Conservation (phyloP, 2,329 filamentous ascomycete genomes). For the Aspergillus pseudoviridinutans region DNA sequence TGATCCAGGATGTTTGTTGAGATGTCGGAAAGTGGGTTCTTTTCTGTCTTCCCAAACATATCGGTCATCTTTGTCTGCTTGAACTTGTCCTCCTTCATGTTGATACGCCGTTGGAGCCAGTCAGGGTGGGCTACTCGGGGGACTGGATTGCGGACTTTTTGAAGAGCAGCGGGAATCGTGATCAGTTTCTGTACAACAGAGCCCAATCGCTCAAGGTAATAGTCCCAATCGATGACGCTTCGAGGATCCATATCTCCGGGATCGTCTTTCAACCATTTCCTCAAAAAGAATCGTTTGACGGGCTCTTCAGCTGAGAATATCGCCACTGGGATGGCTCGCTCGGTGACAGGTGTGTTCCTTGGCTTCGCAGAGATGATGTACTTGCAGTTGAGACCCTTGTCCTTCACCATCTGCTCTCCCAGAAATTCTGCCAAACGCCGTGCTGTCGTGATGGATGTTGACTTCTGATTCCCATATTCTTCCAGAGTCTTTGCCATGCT, state of each 20-base stretch:
- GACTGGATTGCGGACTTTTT: conserved; percentile 92
- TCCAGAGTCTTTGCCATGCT: conserved; percentile 97
- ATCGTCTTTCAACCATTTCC: conserved; percentile 95
- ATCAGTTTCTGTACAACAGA: conserved; percentile 99
- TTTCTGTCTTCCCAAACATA: conserved; percentile 59
- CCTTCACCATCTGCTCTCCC: conserved; percentile 98
- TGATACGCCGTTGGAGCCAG: conserved; percentile 91
- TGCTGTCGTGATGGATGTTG: conserved; percentile 97
- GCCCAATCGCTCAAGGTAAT: conserved; percentile 91
- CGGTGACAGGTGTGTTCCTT: conserved; percentile 85
- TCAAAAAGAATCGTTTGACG: conserved; percentile 82
- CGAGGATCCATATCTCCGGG: conserved; percentile 86
- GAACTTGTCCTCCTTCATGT: conserved; percentile 92
- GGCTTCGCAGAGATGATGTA: conserved; percentile 94
- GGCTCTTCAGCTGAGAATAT: conserved; percentile 93
- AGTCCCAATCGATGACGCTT: conserved; percentile 90
- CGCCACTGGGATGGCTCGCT: conserved; percentile 87
- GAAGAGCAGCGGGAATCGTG: conserved; percentile 92
- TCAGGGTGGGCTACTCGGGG: conserved; percentile 91
- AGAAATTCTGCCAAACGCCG: conserved; percentile 92
- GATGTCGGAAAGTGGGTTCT: conserved; percentile 71
- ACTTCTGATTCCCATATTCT: conserved; percentile 94
- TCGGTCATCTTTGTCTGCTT: conserved; percentile 99
- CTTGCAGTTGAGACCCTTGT: conserved; percentile 98
- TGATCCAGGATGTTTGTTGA: conserved; percentile 59